Percentiles rank a stretch among this genome's conserved stretches.
Conservation (phyloP, 495 filamentous ascomycete genomes). For the Choiromyces venosus region DNA sequence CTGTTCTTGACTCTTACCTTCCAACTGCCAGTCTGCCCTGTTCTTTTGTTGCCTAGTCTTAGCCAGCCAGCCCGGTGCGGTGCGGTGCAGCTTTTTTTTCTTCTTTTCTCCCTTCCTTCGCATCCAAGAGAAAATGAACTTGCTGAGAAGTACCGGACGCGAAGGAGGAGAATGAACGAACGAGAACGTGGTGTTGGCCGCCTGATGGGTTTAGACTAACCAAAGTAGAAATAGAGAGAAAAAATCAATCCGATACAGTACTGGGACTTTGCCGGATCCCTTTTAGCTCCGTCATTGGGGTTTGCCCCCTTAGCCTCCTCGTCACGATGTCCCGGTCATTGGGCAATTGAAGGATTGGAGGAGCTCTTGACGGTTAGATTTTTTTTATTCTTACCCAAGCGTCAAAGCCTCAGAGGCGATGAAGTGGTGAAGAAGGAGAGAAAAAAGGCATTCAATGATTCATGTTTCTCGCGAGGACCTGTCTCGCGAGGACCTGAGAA, state of each 20-base stretch:
- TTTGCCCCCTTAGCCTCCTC: background rate
- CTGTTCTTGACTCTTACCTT: slow-evolving; percentile 18
- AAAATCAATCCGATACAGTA: background rate
- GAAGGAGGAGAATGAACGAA: background rate
- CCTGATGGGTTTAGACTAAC: background rate
- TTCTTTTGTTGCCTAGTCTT: background rate
- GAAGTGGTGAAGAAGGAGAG: too few relatives aligned
- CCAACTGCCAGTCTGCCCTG: background rate
- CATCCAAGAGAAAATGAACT: slow-evolving; percentile 10
- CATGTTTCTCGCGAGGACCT: slow-evolving; percentile 1
- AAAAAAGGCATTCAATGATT: background rate
- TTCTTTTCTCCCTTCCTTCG: background rate
- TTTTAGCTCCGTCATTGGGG: background rate
- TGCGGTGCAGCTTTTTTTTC: background rate
- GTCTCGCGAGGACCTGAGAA: slow-evolving; percentile 2
- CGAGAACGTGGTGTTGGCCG: background rate
- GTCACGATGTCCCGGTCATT: background rate
- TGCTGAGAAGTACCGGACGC: background rate
- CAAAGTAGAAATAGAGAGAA: background rate
- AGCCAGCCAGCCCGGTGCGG: background rate
- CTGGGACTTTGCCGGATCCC: background rate
- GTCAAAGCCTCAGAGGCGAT: background rate
- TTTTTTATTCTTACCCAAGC: background rate
- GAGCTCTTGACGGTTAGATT: background rate
- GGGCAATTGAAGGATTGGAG: background rate